Conservation (phyloP, 2,329 filamentous ascomycete species). For the Aspergillus sp. region DNA sequence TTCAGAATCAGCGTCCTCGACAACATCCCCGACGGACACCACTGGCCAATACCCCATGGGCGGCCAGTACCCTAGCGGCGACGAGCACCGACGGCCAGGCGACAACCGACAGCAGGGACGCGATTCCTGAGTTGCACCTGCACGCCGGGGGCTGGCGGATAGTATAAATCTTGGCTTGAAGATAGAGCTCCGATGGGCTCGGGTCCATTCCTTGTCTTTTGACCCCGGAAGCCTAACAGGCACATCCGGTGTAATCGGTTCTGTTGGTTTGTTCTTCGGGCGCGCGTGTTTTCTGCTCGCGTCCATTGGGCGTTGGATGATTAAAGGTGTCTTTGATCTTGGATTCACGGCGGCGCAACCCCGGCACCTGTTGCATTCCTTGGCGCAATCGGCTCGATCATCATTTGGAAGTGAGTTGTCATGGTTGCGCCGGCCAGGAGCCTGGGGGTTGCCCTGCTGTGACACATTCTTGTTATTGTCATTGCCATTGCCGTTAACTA, state of each 20-base stretch:
- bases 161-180: conserved; percentile 23
- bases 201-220: conserved; percentile 21
- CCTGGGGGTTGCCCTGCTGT: conserved; percentile 14
- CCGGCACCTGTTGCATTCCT: conserved; percentile 15
- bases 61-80: conserved; percentile 28
- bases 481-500: conserved; percentile 17
- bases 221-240: conserved; percentile 21
- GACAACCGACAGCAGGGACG: conserved; percentile 18
- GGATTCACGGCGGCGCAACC: conserved; percentile 16
- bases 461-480: conserved; percentile 21
- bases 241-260: conserved; percentile 24
- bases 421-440: conserved; percentile 15
- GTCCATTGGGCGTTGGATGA: conserved; percentile 14
- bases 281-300: conserved; percentile 18
- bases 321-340: conserved; percentile 16
- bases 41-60: conserved; percentile 29
- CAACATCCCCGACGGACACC: conserved; percentile 28
- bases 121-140: conserved; percentile 23
- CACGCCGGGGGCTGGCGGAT: conserved; percentile 16
- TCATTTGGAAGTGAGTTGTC: conserved; percentile 14
- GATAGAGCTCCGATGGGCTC: conserved; percentile 23
- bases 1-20: conserved; percentile 23
- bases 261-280: conserved; percentile 20
- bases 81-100: conserved; percentile 29
- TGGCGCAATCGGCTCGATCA: conserved; percentile 11